phyloP scores from a whole-genome alignment of 179 eudicot genomes.

The Corrigiola litoralis region DNA sequence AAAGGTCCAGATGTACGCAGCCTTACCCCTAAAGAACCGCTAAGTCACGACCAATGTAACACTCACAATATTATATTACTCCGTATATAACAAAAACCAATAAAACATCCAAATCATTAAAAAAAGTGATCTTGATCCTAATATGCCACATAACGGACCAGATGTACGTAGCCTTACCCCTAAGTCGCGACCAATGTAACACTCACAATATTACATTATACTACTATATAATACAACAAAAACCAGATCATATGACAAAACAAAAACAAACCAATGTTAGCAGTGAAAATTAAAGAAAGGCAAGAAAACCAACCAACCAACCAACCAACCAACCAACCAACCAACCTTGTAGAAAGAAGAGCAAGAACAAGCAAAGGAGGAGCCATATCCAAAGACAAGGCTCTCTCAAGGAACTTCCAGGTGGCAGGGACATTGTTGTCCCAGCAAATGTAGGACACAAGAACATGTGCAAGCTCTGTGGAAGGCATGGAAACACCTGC shows the following conservation, averaged over 20 bases:
- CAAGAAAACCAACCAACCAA: background rate
- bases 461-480: slow-evolving; percentile 35
- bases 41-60: background rate
- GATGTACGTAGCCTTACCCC: slow-evolving; percentile 1
- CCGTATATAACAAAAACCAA: background rate
- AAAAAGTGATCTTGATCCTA: no score
- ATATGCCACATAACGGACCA: no score
- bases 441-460: slow-evolving; percentile 46
- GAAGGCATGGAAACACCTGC: slow-evolving; percentile 31
- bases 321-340: background rate
- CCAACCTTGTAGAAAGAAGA: slow-evolving; percentile 38
- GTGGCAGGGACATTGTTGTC: slow-evolving; percentile 36
- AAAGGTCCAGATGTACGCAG: slow-evolving; percentile 1
- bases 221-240: background rate
- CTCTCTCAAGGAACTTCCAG: slow-evolving; percentile 43
- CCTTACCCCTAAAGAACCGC: slow-evolving; percentile 4
- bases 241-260: background rate
- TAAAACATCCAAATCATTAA: background rate
- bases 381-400: slow-evolving; percentile 27
- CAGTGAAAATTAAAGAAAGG: no score
- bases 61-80: background rate
- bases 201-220: background rate
- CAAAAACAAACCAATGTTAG: background rate
- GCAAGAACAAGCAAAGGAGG: slow-evolving; percentile 48
- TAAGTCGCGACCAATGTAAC: no score